Base-by-base conservation (phyloP, 257 asterid genomes). In the Solanum bulbocastanum region DNA sequence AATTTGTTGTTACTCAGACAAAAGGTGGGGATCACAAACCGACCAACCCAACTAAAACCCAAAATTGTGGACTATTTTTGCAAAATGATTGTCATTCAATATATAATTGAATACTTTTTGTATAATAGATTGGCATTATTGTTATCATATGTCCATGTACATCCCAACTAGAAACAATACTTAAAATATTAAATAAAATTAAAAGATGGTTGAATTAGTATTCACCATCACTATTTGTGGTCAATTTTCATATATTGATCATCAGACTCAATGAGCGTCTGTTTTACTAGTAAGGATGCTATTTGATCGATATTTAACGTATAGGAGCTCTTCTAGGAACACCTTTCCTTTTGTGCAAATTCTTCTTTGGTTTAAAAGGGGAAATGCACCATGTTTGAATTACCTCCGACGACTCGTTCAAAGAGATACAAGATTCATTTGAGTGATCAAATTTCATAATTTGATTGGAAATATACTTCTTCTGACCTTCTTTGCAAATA, bases 271-370 rank as follows among this genome's bases (percentile, higher is more conserved):
- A 58, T 5, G 36, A 25, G 18, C 0, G 12, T 13, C 1, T 16
- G 8, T 25, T 52, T n/a, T 25, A 25, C 15, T 25, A 6, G 13
- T 76, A 76, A 40, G n/a, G n/a, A n/a, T n/a, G n/a, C 25, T 27
- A 16, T 79, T 79, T 15, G 37, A 79, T 15, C 10, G 12, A 72
- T 73, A 35, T 9, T 30, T 49, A 82, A 79, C 84, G 37, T 37
- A 94, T 65, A 4, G 98, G 97, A 88, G 98, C 92, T 90, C 98
- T 93, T 13, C 88, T 89, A 37, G 96, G 98, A 4, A 89, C 82
- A 71, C 96, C 90, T 92, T 94, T 94, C 89, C 96, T 94, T 90
- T 94, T 94, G 88, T 83, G 93, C 90, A 90, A 46, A 71, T 52
- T 85, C 90, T 88, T 93, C 88, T 87, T 93, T 5, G 93, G 94